Conservation (phyloP, 371 early-diverging fungal species). For the Lichtheimia ramosa region DNA sequence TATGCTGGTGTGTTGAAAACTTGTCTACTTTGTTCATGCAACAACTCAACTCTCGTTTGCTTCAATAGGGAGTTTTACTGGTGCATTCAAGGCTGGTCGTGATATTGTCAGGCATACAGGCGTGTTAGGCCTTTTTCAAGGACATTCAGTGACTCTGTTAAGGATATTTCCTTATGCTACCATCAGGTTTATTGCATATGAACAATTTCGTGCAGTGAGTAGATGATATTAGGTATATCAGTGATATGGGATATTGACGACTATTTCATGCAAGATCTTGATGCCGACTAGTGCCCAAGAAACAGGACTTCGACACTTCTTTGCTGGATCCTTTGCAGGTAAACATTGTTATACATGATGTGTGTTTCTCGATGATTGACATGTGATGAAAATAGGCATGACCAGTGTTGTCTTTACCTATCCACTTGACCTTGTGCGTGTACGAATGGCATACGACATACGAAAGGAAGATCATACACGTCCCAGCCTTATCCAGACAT, state of each 20-base stretch:
- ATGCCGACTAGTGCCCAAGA: constrained; percentile 71
- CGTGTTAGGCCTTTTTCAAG: constrained; percentile 86
- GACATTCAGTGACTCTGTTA: constrained; percentile 90
- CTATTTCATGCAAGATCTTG: constrained; percentile 37
- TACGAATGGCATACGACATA: constrained; percentile 89
- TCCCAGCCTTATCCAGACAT: constrained; percentile 35
- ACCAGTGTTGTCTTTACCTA: constrained; percentile 90
- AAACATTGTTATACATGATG: constrained; percentile 24
- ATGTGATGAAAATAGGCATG: constrained; percentile 51
- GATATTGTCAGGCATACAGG: constrained; percentile 78
- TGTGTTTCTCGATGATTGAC: no score
- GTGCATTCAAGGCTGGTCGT: constrained; percentile 79
- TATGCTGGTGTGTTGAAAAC: constrained; percentile 66
- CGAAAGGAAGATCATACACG: constrained; percentile 28
- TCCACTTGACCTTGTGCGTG: constrained; percentile 92
- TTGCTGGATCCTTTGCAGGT: constrained; percentile 79
- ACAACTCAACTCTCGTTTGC: not conserved
- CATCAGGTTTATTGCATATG: constrained; percentile 94
- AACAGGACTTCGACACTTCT: constrained; percentile 59
- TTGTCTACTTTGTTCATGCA: not conserved
- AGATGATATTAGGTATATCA: not conserved
- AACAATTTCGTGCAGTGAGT: constrained; percentile 78
- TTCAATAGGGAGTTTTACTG: constrained; percentile 78
- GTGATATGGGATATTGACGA: not conserved
- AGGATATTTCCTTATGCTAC: constrained; percentile 97